Conservation (phyloP, 2,329 filamentous ascomycete genomes). For the Diaporthe vexans region DNA sequence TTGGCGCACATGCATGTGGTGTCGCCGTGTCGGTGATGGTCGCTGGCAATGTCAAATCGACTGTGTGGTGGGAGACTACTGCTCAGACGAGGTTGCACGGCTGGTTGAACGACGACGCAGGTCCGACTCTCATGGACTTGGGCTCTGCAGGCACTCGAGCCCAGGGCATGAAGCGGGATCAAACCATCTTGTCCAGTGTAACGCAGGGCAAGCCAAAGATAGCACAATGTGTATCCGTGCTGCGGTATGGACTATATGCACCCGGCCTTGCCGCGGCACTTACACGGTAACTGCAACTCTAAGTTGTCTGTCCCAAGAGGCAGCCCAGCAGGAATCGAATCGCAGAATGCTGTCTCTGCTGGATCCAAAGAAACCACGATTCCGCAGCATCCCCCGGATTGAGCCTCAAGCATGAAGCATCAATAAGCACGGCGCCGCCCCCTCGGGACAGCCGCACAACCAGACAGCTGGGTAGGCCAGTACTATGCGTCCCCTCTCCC, state of each 20-base stretch:
- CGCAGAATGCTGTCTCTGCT: background rate
- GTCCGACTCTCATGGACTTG: background rate
- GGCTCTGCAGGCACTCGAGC: background rate
- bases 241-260: too few species aligned
- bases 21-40: background rate
- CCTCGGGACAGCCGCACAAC: constrained; percentile 19
- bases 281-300: too few species aligned
- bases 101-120: background rate
- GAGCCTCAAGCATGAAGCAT: constrained; percentile 5
- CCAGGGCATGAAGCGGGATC: background rate
- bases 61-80: background rate
- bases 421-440: constrained; percentile 9
- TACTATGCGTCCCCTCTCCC: background rate
- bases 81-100: background rate
- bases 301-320: background rate
- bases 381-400: background rate
- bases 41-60: background rate
- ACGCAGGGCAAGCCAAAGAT: background rate
- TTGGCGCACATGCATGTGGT: background rate
- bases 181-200: background rate
- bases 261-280: too few species aligned
- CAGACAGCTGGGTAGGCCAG: background rate
- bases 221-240: background rate
- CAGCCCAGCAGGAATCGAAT: background rate
- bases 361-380: too few species aligned